A percentile compares a stretch with the other conserved stretches of the same genome.
Conservation (phyloP, 768 basidiomycete genomes). For the Kwoniella europaea region DNA sequence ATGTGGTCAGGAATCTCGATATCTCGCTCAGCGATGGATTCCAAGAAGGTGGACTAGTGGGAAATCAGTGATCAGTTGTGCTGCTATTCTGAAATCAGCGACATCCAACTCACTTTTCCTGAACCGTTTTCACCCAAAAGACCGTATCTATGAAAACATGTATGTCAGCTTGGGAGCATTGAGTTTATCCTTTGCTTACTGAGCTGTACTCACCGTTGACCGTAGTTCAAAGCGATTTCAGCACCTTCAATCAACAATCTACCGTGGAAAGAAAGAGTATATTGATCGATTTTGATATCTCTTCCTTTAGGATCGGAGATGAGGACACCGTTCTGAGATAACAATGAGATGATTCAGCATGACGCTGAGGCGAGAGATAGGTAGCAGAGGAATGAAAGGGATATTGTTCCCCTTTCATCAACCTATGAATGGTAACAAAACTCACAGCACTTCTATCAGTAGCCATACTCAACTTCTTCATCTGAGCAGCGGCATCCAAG, state of each 20-base stretch:
- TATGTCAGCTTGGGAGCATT: not conserved
- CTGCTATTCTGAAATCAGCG: not conserved
- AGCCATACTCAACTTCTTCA: conserved; percentile 86
- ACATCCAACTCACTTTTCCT: conserved; percentile 74
- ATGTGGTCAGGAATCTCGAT: conserved; percentile 92
- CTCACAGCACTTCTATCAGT: conserved; percentile 75
- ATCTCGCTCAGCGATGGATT: conserved; percentile 93
- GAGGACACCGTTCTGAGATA: conserved; percentile 85
- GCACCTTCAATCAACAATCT: conserved; percentile 66
- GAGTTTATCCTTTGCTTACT: not conserved
- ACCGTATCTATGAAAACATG: conserved; percentile 67
- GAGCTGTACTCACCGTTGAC: conserved; percentile 28
- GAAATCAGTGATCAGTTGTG: not conserved
- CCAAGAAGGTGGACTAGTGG: conserved; percentile 85
- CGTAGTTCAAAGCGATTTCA: conserved; percentile 59
- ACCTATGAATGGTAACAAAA: conserved; percentile 1
- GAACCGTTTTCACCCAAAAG: conserved; percentile 96
- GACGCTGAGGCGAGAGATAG: not conserved
- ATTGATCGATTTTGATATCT: conserved; percentile 96
- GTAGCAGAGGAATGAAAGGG: not conserved
- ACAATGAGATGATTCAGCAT: no score
- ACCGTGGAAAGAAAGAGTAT: conserved; percentile 96
- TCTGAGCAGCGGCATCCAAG: conserved; percentile 60
- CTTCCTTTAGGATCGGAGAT: conserved; percentile 89
- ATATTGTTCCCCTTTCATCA: not conserved